Evolutionary conservation across 768 basidiomycete genomes (phyloP).

Genomic region (Tulasnella sp.): DNA sequence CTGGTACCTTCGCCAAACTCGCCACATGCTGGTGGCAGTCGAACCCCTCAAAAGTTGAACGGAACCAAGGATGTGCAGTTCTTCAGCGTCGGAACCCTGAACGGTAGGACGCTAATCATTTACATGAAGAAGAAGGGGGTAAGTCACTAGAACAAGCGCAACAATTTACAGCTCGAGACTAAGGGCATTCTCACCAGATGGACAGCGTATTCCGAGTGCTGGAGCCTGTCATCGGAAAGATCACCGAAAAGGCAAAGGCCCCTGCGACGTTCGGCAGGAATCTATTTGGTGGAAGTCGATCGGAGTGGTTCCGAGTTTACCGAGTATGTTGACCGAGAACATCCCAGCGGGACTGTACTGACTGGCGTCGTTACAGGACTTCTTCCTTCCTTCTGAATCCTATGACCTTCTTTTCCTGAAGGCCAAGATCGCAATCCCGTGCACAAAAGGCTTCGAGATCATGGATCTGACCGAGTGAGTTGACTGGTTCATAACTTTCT

Average conservation of each 20-base stretch:
- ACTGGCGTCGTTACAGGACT: constrained; percentile 50
- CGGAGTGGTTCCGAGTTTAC: constrained; percentile 94
- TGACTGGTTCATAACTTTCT: constrained; percentile 20
- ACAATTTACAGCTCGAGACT: background rate
- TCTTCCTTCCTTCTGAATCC: constrained; percentile 88
- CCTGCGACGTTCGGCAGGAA: constrained; percentile 68
- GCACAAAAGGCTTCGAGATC: constrained; percentile 93
- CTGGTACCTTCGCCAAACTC: constrained; percentile 83
- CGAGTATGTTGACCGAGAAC: constrained; percentile 46
- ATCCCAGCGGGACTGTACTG: background rate
- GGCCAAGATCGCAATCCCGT: constrained; percentile 87
- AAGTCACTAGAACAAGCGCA: constrained; percentile 33
- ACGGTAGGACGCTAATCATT: constrained; percentile 83
- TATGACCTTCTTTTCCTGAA: constrained; percentile 90
- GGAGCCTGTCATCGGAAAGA: constrained; percentile 92
- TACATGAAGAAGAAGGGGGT: constrained; percentile 95
- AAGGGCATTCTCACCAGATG: constrained; percentile 42
- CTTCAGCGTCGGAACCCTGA: constrained; percentile 87
- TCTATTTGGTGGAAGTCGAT: constrained; percentile 72
- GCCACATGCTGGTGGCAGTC: constrained; percentile 55
- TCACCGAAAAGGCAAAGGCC: constrained; percentile 68
- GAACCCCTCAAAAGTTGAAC: constrained; percentile 86
- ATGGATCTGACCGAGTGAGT: constrained; percentile 93
- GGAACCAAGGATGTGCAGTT: constrained; percentile 91
- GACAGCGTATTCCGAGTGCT: constrained; percentile 95